A percentile compares a stretch with the other conserved stretches of the same genome.
Evolutionary conservation across 2,329 filamentous ascomycete species (phyloP).

Genomic region (Xylariaceae sp.): DNA sequence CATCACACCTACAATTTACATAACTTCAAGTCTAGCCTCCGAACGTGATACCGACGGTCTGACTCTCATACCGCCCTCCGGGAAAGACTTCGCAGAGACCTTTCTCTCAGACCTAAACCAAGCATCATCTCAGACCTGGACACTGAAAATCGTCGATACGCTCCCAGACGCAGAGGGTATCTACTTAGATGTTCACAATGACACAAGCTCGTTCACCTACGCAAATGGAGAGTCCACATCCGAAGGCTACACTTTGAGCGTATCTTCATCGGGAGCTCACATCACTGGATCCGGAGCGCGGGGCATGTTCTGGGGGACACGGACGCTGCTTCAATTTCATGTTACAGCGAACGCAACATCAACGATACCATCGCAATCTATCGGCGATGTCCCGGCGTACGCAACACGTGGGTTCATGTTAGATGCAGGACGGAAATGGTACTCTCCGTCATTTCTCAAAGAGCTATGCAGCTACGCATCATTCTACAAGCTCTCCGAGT

Average conservation of each 20-base stretch:
- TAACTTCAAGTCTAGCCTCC: slow-evolving; percentile 38
- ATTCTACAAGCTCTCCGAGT: slow-evolving; percentile 48
- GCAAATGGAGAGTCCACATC: slow-evolving; percentile 45
- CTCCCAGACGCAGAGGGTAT: slow-evolving; percentile 38
- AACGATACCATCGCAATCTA: slow-evolving; percentile 29
- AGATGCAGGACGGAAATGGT: slow-evolving; percentile 45
- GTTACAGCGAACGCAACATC: slow-evolving; percentile 30
- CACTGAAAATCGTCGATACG: slow-evolving; percentile 36
- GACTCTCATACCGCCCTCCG: slow-evolving; percentile 50
- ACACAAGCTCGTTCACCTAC: slow-evolving; percentile 37
- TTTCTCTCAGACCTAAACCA: slow-evolving; percentile 44
- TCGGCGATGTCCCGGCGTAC: slow-evolving; percentile 42
- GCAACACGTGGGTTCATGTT: slow-evolving; percentile 44
- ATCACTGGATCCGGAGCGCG: slow-evolving; percentile 42
- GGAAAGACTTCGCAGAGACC: slow-evolving; percentile 45
- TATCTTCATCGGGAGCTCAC: slow-evolving; percentile 33
- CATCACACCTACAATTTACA: slow-evolving; percentile 36
- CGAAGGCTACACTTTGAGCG: slow-evolving; percentile 48
- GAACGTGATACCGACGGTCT: slow-evolving; percentile 43
- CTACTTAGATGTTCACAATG: slow-evolving; percentile 36
- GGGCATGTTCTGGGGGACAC: slow-evolving; percentile 47
- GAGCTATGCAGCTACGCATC: slow-evolving; percentile 44
- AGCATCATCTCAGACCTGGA: slow-evolving; percentile 41
- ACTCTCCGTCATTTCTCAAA: slow-evolving; percentile 39
- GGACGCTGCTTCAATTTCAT: slow-evolving; percentile 43